Conservation (phyloP, 768 basidiomycete genomes). For the Cubamyces lactineus region DNA sequence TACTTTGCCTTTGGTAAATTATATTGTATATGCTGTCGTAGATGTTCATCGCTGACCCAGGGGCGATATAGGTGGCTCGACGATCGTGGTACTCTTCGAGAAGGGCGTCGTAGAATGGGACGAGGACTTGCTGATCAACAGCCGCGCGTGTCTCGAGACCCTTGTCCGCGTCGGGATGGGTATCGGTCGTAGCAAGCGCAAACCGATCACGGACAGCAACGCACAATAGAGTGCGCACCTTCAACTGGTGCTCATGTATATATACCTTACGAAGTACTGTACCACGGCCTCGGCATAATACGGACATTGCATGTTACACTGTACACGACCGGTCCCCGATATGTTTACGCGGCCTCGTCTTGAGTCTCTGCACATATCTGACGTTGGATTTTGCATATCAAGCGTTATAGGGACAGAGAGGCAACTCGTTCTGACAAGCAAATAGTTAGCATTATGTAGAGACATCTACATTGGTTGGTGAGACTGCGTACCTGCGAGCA, state of each 20-base stretch:
- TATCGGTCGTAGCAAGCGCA: constrained; percentile 52
- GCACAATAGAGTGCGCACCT: not conserved
- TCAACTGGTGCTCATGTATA: not conserved
- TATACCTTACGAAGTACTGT: constrained; percentile 13
- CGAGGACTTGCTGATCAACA: constrained; percentile 85
- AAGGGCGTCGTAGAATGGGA: constrained; percentile 88
- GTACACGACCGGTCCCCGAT: too few species aligned
- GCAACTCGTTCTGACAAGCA: too few species aligned
- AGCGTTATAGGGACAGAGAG: too few species aligned
- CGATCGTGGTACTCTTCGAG: constrained; percentile 89
- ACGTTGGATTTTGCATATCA: too few species aligned
- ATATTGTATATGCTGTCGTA: constrained; percentile 1
- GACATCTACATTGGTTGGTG: too few species aligned
- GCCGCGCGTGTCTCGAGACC: constrained; percentile 85
- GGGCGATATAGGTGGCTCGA: constrained; percentile 71
- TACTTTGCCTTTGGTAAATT: constrained; percentile 92
- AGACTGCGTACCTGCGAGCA: not conserved
- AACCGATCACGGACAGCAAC: constrained; percentile 17
- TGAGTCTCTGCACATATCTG: too few species aligned
- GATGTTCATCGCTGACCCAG: not conserved
- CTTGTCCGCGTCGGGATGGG: constrained; percentile 89
- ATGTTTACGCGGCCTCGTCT: too few species aligned
- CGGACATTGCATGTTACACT: not conserved
- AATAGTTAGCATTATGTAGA: too few species aligned
- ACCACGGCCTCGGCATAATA: not conserved